Evolutionary conservation across 2,329 filamentous ascomycete genomes (phyloP), one percentile per base, ranked within the genome.

Genomic region (Aspergillus sp.): DNA sequence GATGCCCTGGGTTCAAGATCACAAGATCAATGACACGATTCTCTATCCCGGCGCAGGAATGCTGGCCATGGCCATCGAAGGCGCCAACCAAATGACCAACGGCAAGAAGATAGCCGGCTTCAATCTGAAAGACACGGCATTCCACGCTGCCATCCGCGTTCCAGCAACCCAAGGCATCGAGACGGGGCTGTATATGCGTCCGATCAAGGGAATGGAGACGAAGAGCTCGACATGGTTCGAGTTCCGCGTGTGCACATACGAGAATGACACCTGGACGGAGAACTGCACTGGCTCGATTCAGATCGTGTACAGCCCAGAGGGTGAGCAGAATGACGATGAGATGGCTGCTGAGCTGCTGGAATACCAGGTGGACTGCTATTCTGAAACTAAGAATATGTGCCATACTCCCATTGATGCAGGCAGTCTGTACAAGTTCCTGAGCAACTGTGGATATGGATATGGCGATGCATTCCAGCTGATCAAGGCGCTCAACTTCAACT

Each of bases 1-100:
- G 10, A 33, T 46, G 27, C 51, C 53, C 1, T 78, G 75, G 75
- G 47, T 77, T 1, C 52, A 58, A 1, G 69, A 77, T 38, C 74
- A 77, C 43, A 57, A 66, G 27, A 42, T 52, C 30, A 39, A 51
- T 12, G 43, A 39, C 3, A 35, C 39, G 2, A 40, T 48, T 8
- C 27, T 57, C 5, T 59, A 54, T 33, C 55, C 57, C 1, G 47
- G 37, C 8, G 45, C 50, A 1, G 54, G 51, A 5, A 51, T 52
- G 31, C 33, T 52, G 9, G 49, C 47, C 7, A 56, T 50, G 43
- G 51, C 50, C 2, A 46, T 51, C 8, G 52, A 54, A 33, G 46
- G 40, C 3, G 39, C 42, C 7, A 34, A 19, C 7, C 33, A 34
- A 19, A 19, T 19, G 33, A 19, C 12, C 19, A 7, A n/a, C 33